Percentiles rank a stretch among this genome's conserved stretches.
These are phyloP conservation scores for Hypoxylon fuscum DNA, from an alignment of 495 filamentous ascomycete species.

Conservation along the genomic window DNA sequence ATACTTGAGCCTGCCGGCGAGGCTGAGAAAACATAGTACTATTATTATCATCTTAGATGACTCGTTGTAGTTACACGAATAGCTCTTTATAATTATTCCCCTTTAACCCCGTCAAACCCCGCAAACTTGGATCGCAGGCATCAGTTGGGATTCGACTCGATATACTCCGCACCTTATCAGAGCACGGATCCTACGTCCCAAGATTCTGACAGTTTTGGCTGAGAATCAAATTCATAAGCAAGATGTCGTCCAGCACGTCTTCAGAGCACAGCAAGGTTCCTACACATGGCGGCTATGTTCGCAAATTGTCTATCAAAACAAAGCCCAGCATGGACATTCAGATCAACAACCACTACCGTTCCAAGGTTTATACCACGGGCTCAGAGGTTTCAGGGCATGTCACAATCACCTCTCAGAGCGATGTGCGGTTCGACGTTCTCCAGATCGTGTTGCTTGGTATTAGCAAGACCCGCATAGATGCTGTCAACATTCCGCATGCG, in stretches of 20 bases:
- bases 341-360: slow-evolving; percentile 56
- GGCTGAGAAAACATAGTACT: slow-evolving; percentile 1
- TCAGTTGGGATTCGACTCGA: not conserved
- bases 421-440: slow-evolving; percentile 80
- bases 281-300: slow-evolving; percentile 25
- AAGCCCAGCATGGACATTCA: slow-evolving; percentile 53
- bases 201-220: not conserved
- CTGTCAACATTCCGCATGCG: slow-evolving; percentile 51
- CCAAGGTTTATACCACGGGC: slow-evolving; percentile 60
- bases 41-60: not conserved
- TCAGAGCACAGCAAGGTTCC: slow-evolving; percentile 22
- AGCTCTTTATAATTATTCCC: slow-evolving; percentile 2
- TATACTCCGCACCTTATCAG: not conserved
- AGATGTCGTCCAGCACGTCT: slow-evolving; percentile 32
- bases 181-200: not conserved
- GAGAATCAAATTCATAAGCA: not conserved
- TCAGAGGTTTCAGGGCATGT: slow-evolving; percentile 57
- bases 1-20: not conserved
- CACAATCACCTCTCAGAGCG: slow-evolving; percentile 65
- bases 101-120: slow-evolving; percentile 13
- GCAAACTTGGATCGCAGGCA: slow-evolving; percentile 13
- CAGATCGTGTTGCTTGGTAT: slow-evolving; percentile 83
- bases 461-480: slow-evolving; percentile 53
- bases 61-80: not conserved
- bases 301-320: slow-evolving; percentile 28